Conservation (phyloP, 441 rosid genomes). For the Pelargonium myrrhifolium region DNA sequence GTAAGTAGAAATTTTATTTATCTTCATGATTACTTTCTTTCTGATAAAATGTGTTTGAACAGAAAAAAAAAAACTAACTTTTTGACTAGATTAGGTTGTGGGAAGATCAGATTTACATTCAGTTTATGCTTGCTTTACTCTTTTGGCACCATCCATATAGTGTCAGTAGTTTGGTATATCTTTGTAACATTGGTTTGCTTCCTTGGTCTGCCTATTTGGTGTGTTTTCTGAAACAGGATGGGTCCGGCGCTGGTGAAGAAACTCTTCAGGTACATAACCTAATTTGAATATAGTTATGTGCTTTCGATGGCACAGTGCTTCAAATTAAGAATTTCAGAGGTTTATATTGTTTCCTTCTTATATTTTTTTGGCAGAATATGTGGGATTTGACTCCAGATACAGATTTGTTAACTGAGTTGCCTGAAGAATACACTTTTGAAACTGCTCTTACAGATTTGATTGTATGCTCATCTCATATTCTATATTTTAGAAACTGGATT, state of each 20-base stretch:
- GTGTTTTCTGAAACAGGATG: slow-evolving; percentile 39
- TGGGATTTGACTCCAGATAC: slow-evolving; percentile 79
- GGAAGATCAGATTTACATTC: background rate
- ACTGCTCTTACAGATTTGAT: slow-evolving; percentile 76
- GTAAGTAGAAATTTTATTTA: slow-evolving; percentile 33
- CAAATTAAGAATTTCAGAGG: background rate
- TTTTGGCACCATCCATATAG: background rate
- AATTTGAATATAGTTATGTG: background rate
- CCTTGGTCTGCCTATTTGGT: background rate
- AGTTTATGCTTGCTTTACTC: background rate
- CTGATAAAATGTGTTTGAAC: background rate
- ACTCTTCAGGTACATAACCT: slow-evolving; percentile 42
- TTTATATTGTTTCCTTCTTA: slow-evolving; percentile 13
- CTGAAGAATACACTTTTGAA: slow-evolving; percentile 56
- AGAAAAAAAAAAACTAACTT: too few relatives aligned
- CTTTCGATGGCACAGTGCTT: background rate
- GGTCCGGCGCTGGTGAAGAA: slow-evolving; percentile 25
- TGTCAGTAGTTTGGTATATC: background rate
- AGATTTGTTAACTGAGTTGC: slow-evolving; percentile 45
- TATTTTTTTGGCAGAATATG: slow-evolving; percentile 41
- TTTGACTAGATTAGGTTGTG: background rate
- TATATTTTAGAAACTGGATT: background rate
- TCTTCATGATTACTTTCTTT: background rate
- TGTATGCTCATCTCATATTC: slow-evolving; percentile 28
- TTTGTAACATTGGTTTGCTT: slow-evolving; percentile 1